Conservation (phyloP, 2,329 filamentous ascomycete genomes). For the Penicillium janthinellum region DNA sequence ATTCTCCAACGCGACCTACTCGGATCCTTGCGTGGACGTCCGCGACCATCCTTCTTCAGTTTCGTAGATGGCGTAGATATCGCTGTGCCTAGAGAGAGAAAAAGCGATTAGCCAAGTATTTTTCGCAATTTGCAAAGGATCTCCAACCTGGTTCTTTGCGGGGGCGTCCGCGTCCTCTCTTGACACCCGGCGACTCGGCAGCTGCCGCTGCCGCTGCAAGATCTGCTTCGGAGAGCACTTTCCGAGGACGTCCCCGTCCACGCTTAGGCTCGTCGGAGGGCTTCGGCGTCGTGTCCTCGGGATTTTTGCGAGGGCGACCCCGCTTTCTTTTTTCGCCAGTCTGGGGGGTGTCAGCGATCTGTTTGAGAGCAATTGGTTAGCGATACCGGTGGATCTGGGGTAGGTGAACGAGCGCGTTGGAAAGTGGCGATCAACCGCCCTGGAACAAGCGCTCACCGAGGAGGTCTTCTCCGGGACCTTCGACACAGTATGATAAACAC, state of each 20-base stretch:
- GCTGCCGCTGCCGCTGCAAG: constrained; percentile 11
- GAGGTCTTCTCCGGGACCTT: constrained; percentile 1
- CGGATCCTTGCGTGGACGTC: constrained; percentile 3
- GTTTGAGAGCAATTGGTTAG: constrained; percentile 1
- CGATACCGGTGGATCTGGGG: neutral
- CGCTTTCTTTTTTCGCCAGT: constrained; percentile 36
- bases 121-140: neutral
- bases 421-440: constrained; percentile 15
- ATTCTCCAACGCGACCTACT: neutral
- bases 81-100: neutral
- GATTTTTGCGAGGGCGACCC: constrained; percentile 39
- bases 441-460: constrained; percentile 19
- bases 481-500: constrained; percentile 18
- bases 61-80: neutral
- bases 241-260: constrained; percentile 37
- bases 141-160: constrained; percentile 18
- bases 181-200: constrained; percentile 9
- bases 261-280: constrained; percentile 33
- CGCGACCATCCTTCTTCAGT: constrained; percentile 7
- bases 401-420: constrained; percentile 10
- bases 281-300: constrained; percentile 27
- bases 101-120: neutral
- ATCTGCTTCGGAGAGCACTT: constrained; percentile 23
- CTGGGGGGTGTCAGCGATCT: constrained; percentile 19
- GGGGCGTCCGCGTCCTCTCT: constrained; percentile 26